A percentile compares a stretch with the other conserved stretches of the same genome.
phyloP scores from a whole-genome alignment of 2,329 filamentous ascomycete species.

The Trichophyton benhamiae region DNA sequence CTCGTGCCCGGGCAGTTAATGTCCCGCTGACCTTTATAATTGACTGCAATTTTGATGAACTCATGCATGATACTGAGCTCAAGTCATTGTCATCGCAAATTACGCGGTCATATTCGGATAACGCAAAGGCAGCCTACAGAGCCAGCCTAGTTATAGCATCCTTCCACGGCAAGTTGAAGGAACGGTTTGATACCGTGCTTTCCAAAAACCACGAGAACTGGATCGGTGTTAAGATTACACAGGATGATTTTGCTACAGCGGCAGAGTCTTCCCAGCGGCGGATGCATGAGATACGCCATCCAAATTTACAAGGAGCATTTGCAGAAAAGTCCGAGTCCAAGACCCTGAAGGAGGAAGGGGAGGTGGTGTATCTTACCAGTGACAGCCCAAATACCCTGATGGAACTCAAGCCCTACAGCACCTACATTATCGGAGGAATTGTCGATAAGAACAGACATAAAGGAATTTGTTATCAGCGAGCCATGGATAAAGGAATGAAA shows the following conservation, averaged over 20 bases:
- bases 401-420: conserved; percentile 72
- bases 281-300: conserved; percentile 50
- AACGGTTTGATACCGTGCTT: conserved; percentile 68
- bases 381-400: conserved; percentile 80
- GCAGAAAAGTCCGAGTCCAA: conserved; percentile 18
- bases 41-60: conserved; percentile 82
- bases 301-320: conserved; percentile 49
- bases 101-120: conserved; percentile 81
- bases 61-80: conserved; percentile 78
- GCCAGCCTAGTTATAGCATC: conserved; percentile 65
- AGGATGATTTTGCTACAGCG: conserved; percentile 61
- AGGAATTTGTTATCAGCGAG: conserved; percentile 77
- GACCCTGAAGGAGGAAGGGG: conserved; percentile 34
- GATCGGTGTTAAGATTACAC: conserved; percentile 63
- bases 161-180: conserved; percentile 60
- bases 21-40: conserved; percentile 71
- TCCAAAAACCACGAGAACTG: conserved; percentile 60
- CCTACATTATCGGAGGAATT: conserved; percentile 84
- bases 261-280: conserved; percentile 51
- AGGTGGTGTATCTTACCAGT: conserved; percentile 78
- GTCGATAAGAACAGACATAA: conserved; percentile 97
- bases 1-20: conserved; percentile 34
- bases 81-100: conserved; percentile 74
- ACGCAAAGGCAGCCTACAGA: conserved; percentile 54
- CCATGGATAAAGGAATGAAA: conserved; percentile 60